Conservation (phyloP, 1,284 basidiomycete genomes). For the Inonotus obliquus region DNA sequence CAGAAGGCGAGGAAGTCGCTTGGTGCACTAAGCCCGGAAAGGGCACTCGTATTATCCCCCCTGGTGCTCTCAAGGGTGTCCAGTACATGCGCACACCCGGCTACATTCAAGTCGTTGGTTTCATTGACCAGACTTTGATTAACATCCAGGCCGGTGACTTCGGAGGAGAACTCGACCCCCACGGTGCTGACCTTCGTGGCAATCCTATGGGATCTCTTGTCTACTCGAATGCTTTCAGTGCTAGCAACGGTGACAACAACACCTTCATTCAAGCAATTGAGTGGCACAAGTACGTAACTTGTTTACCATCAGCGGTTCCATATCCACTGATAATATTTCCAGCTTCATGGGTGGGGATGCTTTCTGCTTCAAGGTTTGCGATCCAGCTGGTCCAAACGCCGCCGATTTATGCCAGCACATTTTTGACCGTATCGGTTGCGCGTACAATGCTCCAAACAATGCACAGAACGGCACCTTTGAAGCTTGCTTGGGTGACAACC, state of each 20-base stretch:
- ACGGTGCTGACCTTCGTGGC: constrained; percentile 51
- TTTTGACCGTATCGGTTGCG: constrained; percentile 65
- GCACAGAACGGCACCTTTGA: constrained; percentile 53
- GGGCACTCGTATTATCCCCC: constrained; percentile 61
- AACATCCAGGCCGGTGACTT: constrained; percentile 51
- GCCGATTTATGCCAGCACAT: constrained; percentile 55
- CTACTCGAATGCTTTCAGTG: constrained; percentile 50
- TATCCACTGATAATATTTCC: neutral
- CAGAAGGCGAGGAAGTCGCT: constrained; percentile 64
- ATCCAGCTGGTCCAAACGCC: constrained; percentile 48
- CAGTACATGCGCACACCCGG: constrained; percentile 62
- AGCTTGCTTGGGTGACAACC: constrained; percentile 58
- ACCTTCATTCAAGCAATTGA: constrained; percentile 50
- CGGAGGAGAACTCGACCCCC: constrained; percentile 66
- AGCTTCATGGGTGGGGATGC: constrained; percentile 60
- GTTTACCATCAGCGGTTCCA: neutral
- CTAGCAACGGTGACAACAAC: constrained; percentile 33
- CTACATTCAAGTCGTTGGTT: constrained; percentile 62
- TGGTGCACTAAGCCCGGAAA: constrained; percentile 70
- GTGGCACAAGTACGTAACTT: constrained; percentile 50
- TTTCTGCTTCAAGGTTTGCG: constrained; percentile 59
- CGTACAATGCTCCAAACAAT: constrained; percentile 63
- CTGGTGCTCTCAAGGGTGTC: constrained; percentile 56
- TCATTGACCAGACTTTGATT: constrained; percentile 55
- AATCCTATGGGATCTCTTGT: constrained; percentile 51